These are phyloP conservation scores for Wickerhamomyces rabaulensis DNA, from an alignment of 805 yeast species.

Conservation along the genomic window DNA sequence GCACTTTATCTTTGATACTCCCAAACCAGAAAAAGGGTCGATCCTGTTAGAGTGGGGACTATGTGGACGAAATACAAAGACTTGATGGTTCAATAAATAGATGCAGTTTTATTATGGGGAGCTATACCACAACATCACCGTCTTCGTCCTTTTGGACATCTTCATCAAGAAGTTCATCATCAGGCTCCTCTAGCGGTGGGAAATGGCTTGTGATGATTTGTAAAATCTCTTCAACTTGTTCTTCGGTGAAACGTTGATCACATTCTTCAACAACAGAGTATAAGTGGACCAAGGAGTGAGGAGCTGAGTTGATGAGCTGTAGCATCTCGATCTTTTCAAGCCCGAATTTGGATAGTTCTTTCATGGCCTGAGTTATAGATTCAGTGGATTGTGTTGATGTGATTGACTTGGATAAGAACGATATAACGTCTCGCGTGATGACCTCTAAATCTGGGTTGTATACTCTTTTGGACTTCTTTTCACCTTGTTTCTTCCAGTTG, in stretches of 20 bases:
- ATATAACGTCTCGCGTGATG: slow-evolving; percentile 28
- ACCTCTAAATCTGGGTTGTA: slow-evolving; percentile 31
- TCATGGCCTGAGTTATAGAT: slow-evolving; percentile 25
- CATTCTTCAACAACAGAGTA: slow-evolving; percentile 87
- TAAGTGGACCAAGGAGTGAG: slow-evolving; percentile 72
- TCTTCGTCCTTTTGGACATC: slow-evolving; percentile 9
- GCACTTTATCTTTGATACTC: too few species aligned
- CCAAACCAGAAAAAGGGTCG: too few species aligned
- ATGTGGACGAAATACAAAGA: too few species aligned
- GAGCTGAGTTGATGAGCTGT: slow-evolving; percentile 78
- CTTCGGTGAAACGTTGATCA: slow-evolving; percentile 76
- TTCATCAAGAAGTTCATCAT: slow-evolving; percentile 4
- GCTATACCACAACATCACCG: background rate
- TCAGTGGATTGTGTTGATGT: slow-evolving; percentile 23
- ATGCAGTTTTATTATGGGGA: background rate
- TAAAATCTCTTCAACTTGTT: slow-evolving; percentile 54
- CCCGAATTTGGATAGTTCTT: slow-evolving; percentile 33
- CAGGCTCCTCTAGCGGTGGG: slow-evolving; percentile 29
- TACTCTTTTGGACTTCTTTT: slow-evolving; percentile 20
- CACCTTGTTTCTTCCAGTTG: slow-evolving; percentile 23
- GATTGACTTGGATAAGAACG: slow-evolving; percentile 12
- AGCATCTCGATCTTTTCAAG: slow-evolving; percentile 79
- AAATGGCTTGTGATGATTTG: slow-evolving; percentile 48
- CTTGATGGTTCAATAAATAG: too few species aligned
- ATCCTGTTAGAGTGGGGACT: too few species aligned